These are phyloP conservation scores for Lumnitzera littorea DNA, from an alignment of 345 rosid genomes.

Conservation along the genomic window DNA sequence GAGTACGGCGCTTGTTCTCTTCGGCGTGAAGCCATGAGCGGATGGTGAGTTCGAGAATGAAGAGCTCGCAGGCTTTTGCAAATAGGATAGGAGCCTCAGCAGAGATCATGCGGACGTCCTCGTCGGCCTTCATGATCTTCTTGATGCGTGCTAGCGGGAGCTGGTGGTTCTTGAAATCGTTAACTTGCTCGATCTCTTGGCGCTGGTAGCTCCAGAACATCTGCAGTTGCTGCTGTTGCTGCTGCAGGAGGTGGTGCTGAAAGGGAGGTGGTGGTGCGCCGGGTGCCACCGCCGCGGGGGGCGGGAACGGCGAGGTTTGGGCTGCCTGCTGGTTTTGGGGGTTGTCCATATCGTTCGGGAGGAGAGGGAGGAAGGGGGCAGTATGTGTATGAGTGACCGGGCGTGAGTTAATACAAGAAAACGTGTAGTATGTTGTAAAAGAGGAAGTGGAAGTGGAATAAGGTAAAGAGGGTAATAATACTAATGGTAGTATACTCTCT, in stretches of 20 bases:
- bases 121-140: slow-evolving; percentile 98
- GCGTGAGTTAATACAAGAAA: too few species aligned
- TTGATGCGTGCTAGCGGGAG: slow-evolving; percentile 89
- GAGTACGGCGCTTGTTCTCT: slow-evolving; percentile 85
- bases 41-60: slow-evolving; percentile 85
- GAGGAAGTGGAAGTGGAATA: too few species aligned
- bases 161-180: slow-evolving; percentile 94
- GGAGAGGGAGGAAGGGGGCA: not conserved
- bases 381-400: too few species aligned
- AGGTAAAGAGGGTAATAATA: too few species aligned
- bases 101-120: slow-evolving; percentile 96
- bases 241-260: slow-evolving; percentile 73
- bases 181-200: slow-evolving; percentile 83
- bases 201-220: slow-evolving; percentile 88
- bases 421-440: too few species aligned
- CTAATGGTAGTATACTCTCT: too few species aligned
- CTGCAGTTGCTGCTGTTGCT: slow-evolving; percentile 89
- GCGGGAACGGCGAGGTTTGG: slow-evolving; percentile 57
- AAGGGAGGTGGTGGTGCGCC: slow-evolving; percentile 29
- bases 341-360: slow-evolving; percentile 4
- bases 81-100: slow-evolving; percentile 97
- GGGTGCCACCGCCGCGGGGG: slow-evolving; percentile 27
- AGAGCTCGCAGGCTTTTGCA: slow-evolving; percentile 92
- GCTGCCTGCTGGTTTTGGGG: slow-evolving; percentile 37
- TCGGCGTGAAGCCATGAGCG: slow-evolving; percentile 97